Evolutionary conservation across 2,329 filamentous ascomycete genomes (phyloP).

Genomic region (Cercospora zeina): DNA sequence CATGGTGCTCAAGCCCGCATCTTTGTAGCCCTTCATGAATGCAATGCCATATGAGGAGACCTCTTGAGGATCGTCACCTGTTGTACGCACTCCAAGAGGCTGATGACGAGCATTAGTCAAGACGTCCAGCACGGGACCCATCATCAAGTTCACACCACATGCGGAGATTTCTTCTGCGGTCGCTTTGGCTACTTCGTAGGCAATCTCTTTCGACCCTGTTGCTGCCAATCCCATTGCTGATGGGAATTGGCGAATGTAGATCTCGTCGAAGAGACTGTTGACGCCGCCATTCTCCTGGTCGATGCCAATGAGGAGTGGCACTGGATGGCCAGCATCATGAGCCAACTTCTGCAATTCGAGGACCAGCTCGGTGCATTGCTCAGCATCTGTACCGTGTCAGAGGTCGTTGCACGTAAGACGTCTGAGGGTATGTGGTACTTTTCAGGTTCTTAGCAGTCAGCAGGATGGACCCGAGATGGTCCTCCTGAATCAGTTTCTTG

Average conservation of each 20-base stretch:
- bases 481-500: slow-evolving; percentile 73
- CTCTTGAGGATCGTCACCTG: slow-evolving; percentile 90
- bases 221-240: slow-evolving; percentile 97
- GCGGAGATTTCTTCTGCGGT: slow-evolving; percentile 90
- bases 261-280: slow-evolving; percentile 93
- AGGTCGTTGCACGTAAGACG: slow-evolving; percentile 3
- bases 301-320: slow-evolving; percentile 83
- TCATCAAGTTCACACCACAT: slow-evolving; percentile 92
- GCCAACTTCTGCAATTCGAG: slow-evolving; percentile 92
- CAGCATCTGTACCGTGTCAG: slow-evolving; percentile 65
- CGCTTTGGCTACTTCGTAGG: slow-evolving; percentile 87
- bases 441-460: slow-evolving; percentile 83
- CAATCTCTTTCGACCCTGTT: slow-evolving; percentile 78
- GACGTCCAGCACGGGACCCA: slow-evolving; percentile 91
- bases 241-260: slow-evolving; percentile 93
- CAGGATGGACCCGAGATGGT: slow-evolving; percentile 85
- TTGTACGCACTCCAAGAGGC: slow-evolving; percentile 83
- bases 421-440: slow-evolving; percentile 55
- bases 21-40: slow-evolving; percentile 87
- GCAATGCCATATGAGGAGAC: slow-evolving; percentile 90
- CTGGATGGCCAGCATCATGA: slow-evolving; percentile 82
- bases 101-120: slow-evolving; percentile 90
- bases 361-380: slow-evolving; percentile 83
- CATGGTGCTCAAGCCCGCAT: slow-evolving; percentile 83
- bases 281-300: slow-evolving; percentile 98